Percentiles rank a stretch among this genome's conserved stretches.
These are phyloP conservation scores for Linderniella brevidens DNA, from an alignment of 257 asterid genomes.

Conservation along the genomic window DNA sequence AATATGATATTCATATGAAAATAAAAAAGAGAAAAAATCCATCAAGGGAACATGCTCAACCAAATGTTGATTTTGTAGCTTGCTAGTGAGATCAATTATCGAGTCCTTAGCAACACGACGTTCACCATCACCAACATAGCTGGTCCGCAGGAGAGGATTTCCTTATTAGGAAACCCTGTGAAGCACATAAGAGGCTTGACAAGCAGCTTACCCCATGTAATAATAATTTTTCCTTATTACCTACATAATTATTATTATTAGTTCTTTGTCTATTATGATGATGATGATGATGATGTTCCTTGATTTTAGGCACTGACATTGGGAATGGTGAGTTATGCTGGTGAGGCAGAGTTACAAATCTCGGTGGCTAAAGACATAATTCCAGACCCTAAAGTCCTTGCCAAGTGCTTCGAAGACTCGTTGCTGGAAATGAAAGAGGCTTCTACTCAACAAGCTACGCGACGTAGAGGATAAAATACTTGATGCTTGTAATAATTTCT, in stretches of 20 bases:
- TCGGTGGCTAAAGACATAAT: constrained; percentile 71
- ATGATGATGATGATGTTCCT: too few relatives aligned
- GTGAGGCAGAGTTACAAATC: constrained; percentile 55
- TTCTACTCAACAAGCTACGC: too few relatives aligned
- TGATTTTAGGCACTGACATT: too few relatives aligned
- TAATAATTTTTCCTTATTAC: too few relatives aligned
- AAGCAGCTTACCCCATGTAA: constrained; percentile 65
- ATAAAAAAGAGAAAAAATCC: too few relatives aligned
- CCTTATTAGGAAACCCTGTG: constrained; percentile 37
- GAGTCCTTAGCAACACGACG: constrained; percentile 52
- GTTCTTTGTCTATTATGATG: too few relatives aligned
- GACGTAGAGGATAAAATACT: too few relatives aligned
- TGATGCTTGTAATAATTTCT: too few relatives aligned
- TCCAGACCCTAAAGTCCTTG: constrained; percentile 50
- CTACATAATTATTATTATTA: too few relatives aligned
- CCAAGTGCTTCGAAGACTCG: constrained; percentile 56
- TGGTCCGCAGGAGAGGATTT: constrained; percentile 63
- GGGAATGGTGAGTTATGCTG: constrained; percentile 85
- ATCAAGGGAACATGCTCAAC: too few relatives aligned
- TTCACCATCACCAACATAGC: constrained; percentile 58
- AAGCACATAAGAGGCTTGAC: constrained; percentile 37
- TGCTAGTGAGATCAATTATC: constrained; percentile 40
- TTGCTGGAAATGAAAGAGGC: constrained; percentile 52
- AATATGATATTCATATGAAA: too few relatives aligned
- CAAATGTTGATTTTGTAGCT: constrained; percentile 16